These are phyloP conservation scores for Myriosclerotinia curreyana DNA, from an alignment of 2,329 filamentous ascomycete genomes.

Conservation along the genomic window DNA sequence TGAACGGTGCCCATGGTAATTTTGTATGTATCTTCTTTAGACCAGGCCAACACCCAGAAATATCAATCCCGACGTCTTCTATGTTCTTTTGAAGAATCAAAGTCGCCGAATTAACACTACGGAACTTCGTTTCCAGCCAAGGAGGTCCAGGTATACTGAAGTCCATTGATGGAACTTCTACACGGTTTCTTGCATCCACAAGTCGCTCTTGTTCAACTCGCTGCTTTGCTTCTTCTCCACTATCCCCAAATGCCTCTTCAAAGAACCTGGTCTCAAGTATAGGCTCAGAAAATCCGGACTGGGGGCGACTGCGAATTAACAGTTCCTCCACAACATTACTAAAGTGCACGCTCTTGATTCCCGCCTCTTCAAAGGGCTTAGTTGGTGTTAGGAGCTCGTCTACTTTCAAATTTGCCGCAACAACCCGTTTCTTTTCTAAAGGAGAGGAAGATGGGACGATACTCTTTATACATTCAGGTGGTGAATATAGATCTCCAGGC, in stretches of 20 bases:
- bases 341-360: slow-evolving; percentile 33
- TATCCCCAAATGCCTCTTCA: slow-evolving; percentile 32
- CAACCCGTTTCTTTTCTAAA: slow-evolving; percentile 22
- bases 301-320: slow-evolving; percentile 20
- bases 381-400: slow-evolving; percentile 37
- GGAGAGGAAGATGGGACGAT: slow-evolving; percentile 11
- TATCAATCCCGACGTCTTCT: slow-evolving; percentile 33
- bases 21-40: slow-evolving; percentile 41
- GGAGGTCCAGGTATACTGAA: slow-evolving; percentile 44
- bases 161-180: slow-evolving; percentile 49
- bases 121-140: slow-evolving; percentile 43
- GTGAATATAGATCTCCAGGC: slow-evolving; percentile 59
- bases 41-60: slow-evolving; percentile 42
- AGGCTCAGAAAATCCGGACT: slow-evolving; percentile 14
- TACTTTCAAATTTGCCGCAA: slow-evolving; percentile 32
- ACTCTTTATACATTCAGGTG: slow-evolving; percentile 26
- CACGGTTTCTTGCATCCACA: slow-evolving; percentile 44
- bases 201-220: slow-evolving; percentile 38
- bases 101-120: slow-evolving; percentile 25
- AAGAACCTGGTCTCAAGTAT: slow-evolving; percentile 29
- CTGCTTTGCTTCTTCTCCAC: slow-evolving; percentile 27
- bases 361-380: slow-evolving; percentile 15
- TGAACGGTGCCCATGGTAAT: slow-evolving; percentile 49
- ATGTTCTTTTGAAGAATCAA: slow-evolving; percentile 38
- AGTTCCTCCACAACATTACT: slow-evolving; percentile 33